Percentiles rank a stretch among this genome's conserved stretches.
These are phyloP conservation scores for Ilyonectria sp. DNA, from an alignment of 2,329 filamentous ascomycete species.

Conservation along the genomic window DNA sequence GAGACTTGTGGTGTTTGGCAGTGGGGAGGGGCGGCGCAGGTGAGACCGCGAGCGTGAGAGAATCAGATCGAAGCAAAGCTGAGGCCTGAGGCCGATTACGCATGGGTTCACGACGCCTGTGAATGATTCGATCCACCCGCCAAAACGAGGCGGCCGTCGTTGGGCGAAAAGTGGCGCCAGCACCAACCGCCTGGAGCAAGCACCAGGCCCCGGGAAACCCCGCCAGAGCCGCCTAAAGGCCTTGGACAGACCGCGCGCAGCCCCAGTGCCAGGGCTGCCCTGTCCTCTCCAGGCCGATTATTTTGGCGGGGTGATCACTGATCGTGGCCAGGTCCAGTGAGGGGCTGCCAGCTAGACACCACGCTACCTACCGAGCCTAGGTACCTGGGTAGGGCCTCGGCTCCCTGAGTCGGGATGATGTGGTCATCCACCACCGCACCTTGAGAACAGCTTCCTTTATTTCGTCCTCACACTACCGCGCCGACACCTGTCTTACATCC, in stretches of 20 bases:
- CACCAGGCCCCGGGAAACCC: slow-evolving; percentile 33
- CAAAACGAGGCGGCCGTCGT: slow-evolving; percentile 34
- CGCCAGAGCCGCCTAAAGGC: slow-evolving; percentile 24
- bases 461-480: slow-evolving; percentile 27
- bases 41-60: slow-evolving; percentile 19
- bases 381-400: slow-evolving; percentile 23
- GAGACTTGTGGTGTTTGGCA: slow-evolving; percentile 17
- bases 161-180: slow-evolving; percentile 41
- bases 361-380: slow-evolving; percentile 4
- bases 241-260: not conserved
- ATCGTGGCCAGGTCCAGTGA: not conserved
- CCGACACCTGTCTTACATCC: slow-evolving; percentile 12
- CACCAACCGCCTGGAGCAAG: slow-evolving; percentile 2
- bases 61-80: slow-evolving; percentile 34
- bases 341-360: slow-evolving; percentile 1
- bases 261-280: slow-evolving; percentile 3
- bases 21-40: slow-evolving; percentile 3
- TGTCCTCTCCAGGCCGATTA: slow-evolving; percentile 14
- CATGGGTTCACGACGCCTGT: slow-evolving; percentile 42
- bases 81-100: slow-evolving; percentile 36
- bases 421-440: slow-evolving; percentile 28
- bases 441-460: slow-evolving; percentile 27
- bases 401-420: slow-evolving; percentile 18
- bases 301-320: slow-evolving; percentile 31
- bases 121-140: slow-evolving; percentile 46